Base-by-base conservation (phyloP, 768 basidiomycete species). In the Leccinum boreale region DNA sequence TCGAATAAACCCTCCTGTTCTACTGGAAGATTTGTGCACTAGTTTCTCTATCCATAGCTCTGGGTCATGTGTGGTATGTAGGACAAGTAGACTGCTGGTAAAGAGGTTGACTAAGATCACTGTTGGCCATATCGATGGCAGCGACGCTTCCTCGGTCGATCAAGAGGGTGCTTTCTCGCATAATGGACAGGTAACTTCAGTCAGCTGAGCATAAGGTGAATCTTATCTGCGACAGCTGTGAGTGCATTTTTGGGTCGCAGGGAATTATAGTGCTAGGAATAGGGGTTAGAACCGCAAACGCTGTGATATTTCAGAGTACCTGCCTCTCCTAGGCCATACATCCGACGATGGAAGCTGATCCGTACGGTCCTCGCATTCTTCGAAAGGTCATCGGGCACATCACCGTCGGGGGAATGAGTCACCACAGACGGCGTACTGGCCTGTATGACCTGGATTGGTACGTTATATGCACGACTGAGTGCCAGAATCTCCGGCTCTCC, bases 401-500 rank as follows among this genome's bases (percentile, higher is more conserved):
- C 62, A 47, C 73, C 78, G 35, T 70, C 65, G 0, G 91, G 89
- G 47, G 86, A 77, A 66, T 97, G 94, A 5, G 86, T 81, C n/a
- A 97, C 94, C 14, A 98, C 78, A 1, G 86, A 79, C 2, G 94
- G 95, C 26, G 79, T 80, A 1, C 86, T 87, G 1, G 84, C 85
- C 71, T 98, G 97, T 12, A 98, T 79, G 53, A 99, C 90, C 69
- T 96, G 88, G 50, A 99, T 94, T 0, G 94, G 89, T 39, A 95
- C 76, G 55, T 86, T 81, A 71, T 83, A 98, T 29, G 85, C 84
- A 52, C 87, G 79, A 68, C 89, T 87, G 15, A 98, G 77, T 3
- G 97, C 97, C 64, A 90, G 80, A 31, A 99, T 94, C 80, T 98
- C 97, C 7, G 94, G 95, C 75, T 98, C 94, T 35, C 97, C 96